Evolutionary conservation across 1,284 basidiomycete genomes (phyloP).

Genomic region (Ganoderma meredithae): DNA sequence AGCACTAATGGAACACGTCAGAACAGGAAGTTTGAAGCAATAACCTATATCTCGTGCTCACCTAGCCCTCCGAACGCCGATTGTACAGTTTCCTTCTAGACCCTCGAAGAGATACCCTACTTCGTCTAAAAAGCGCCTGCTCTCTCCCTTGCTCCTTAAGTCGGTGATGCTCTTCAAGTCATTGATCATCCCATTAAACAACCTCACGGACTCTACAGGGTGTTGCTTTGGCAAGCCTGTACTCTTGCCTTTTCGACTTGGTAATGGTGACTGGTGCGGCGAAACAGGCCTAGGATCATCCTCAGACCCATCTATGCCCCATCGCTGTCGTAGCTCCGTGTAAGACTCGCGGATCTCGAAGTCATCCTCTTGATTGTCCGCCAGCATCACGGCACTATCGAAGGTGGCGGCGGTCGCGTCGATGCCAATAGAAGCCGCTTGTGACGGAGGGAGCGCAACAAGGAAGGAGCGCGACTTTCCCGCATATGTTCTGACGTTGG

Average conservation of each 20-base stretch:
- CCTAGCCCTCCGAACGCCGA: slow-evolving; percentile 73
- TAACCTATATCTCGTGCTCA: slow-evolving; percentile 32
- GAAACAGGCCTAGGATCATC: slow-evolving; percentile 61
- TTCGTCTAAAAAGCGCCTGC: slow-evolving; percentile 78
- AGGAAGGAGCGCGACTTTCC: slow-evolving; percentile 80
- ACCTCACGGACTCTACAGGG: slow-evolving; percentile 38
- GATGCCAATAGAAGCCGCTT: slow-evolving; percentile 35
- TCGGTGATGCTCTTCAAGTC: slow-evolving; percentile 83
- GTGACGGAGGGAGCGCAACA: slow-evolving; percentile 56
- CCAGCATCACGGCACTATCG: slow-evolving; percentile 33
- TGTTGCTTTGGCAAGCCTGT: slow-evolving; percentile 35
- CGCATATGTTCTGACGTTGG: slow-evolving; percentile 69
- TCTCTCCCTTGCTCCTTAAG: slow-evolving; percentile 80
- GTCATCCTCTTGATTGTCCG: slow-evolving; percentile 55
- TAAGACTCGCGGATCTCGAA: slow-evolving; percentile 72
- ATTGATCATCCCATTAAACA: slow-evolving; percentile 64
- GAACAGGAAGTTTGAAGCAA: not conserved
- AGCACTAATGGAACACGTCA: slow-evolving; percentile 52
- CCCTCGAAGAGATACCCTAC: slow-evolving; percentile 85
- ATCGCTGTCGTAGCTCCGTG: slow-evolving; percentile 67
- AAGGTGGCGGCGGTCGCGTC: slow-evolving; percentile 34
- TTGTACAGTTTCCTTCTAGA: slow-evolving; percentile 56
- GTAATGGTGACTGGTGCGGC: slow-evolving; percentile 40
- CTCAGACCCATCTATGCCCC: slow-evolving; percentile 79
- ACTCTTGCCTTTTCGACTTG: slow-evolving; percentile 44